Conservation (phyloP, 2,329 filamentous ascomycete genomes). For the Cytospora piceae region DNA sequence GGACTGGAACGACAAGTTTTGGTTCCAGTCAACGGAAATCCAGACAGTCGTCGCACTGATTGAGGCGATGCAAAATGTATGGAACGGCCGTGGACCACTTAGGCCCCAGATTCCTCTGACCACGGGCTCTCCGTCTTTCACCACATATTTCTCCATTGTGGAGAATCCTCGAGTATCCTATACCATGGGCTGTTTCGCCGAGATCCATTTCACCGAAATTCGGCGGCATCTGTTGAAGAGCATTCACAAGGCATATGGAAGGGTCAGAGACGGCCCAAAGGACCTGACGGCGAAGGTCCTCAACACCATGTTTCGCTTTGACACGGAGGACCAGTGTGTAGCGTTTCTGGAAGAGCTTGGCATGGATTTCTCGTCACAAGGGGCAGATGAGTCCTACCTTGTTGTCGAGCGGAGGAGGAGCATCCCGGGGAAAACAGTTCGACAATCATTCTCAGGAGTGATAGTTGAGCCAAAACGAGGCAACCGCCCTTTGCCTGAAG, state of each 20-base stretch:
- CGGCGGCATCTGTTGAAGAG: constrained; percentile 62
- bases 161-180: constrained; percentile 62
- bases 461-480: constrained; percentile 66
- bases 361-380: constrained; percentile 53
- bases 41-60: constrained; percentile 64
- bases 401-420: constrained; percentile 49
- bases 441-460: constrained; percentile 58
- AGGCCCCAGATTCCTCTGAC: constrained; percentile 53
- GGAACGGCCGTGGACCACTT: constrained; percentile 60
- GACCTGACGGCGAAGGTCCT: constrained; percentile 62
- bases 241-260: constrained; percentile 58
- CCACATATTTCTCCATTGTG: constrained; percentile 64
- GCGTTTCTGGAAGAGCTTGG: constrained; percentile 64
- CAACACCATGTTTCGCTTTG: constrained; percentile 66
- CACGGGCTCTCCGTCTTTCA: constrained; percentile 53
- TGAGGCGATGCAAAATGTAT: constrained; percentile 62
- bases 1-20: constrained; percentile 60
- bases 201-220: constrained; percentile 67
- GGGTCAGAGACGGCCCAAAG: constrained; percentile 60
- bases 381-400: constrained; percentile 44
- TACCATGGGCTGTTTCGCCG: constrained; percentile 71
- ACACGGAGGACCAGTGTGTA: constrained; percentile 68
- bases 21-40: constrained; percentile 60
- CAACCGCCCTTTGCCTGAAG: constrained; percentile 52
- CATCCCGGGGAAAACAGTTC: constrained; percentile 54